Conservation (phyloP, 345 rosid species). For the thale cress (Arabidopsis thaliana) region TAIR10.1 NC_003074.8:20644501-20645000, state of each 20-base stretch:
- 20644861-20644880: slow-evolving; percentile 42
- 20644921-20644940: slow-evolving; percentile 43
- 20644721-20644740: neutral
- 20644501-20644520: neutral
- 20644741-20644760: neutral
- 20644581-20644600: neutral
- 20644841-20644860: slow-evolving; percentile 42
- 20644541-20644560: neutral
- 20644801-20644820: neutral
- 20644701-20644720: neutral
- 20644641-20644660: neutral
- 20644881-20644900: slow-evolving; percentile 33
- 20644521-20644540: neutral
- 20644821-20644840: slow-evolving; percentile 29
- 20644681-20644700: neutral
- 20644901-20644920: slow-evolving; percentile 44
- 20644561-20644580: neutral
- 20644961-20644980: slow-evolving; percentile 30
- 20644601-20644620: neutral
- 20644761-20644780: neutral
- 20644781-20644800: neutral
- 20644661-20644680: neutral
- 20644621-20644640: neutral
- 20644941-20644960: slow-evolving; percentile 39
- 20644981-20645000: slow-evolving; percentile 40